phyloP scores from a whole-genome alignment of 331 rosid genomes.

The Erythrophleum ivorense region DNA sequence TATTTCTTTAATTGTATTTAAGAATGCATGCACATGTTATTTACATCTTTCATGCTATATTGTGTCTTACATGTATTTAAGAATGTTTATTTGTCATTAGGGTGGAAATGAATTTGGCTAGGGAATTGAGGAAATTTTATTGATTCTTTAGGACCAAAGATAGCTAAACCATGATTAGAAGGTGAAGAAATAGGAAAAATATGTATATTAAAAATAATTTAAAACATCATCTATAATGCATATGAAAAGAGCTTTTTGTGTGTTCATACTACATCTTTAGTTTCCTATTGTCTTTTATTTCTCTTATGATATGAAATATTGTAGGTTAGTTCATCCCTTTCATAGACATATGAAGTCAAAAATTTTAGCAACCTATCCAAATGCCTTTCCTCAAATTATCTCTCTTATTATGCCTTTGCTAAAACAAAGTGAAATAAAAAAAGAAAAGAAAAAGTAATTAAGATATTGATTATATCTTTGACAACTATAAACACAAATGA shows the following conservation, averaged over 20 bases:
- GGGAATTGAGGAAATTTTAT: background rate
- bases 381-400: conserved; percentile 55
- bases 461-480: too few species aligned
- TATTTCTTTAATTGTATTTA: background rate
- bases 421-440: too few species aligned
- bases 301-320: background rate
- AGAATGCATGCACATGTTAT: background rate
- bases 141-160: background rate
- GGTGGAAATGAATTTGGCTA: background rate
- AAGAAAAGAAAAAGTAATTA: too few species aligned
- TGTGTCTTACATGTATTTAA: background rate
- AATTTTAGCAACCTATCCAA: conserved; percentile 71
- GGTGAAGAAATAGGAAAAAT: background rate
- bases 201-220: background rate
- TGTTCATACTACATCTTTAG: background rate
- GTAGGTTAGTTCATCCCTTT: conserved; percentile 10
- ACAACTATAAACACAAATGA: too few species aligned
- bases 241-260: background rate
- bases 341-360: conserved; percentile 79
- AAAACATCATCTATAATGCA: background rate
- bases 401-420: too few species aligned
- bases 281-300: background rate
- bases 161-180: background rate
- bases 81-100: background rate
- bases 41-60: background rate